A percentile compares a stretch with the other conserved stretches of the same genome.
These are phyloP conservation scores for Syzygium grande DNA, from an alignment of 345 rosid species.

Conservation along the genomic window DNA sequence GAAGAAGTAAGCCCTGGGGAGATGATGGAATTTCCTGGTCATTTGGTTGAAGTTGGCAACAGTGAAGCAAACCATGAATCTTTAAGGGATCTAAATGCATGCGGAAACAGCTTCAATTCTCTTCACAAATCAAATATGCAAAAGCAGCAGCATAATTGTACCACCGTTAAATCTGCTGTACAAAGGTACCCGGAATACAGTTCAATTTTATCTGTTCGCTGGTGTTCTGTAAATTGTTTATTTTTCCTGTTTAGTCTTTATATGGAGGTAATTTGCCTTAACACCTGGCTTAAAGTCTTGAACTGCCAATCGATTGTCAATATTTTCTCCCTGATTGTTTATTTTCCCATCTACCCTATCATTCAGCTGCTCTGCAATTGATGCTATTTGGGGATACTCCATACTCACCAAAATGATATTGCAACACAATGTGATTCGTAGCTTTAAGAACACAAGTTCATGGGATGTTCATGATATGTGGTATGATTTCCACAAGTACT, in stretches of 20 bases:
- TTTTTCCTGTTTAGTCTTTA: neutral
- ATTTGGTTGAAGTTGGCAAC: constrained; percentile 47
- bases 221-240: neutral
- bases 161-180: neutral
- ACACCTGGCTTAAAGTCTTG: neutral
- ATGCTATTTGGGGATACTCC: neutral
- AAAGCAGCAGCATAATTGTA: neutral
- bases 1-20: constrained; percentile 38
- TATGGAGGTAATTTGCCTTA: neutral
- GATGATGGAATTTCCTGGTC: constrained; percentile 31
- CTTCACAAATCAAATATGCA: constrained; percentile 1
- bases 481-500: neutral
- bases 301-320: neutral
- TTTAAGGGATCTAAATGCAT: neutral
- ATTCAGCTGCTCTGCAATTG: neutral
- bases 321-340: neutral
- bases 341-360: neutral
- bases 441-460: neutral
- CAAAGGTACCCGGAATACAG: neutral
- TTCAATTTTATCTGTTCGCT: neutral
- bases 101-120: neutral
- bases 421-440: neutral
- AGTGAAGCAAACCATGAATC: constrained; percentile 7
- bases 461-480: neutral
- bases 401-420: neutral